phyloP scores from a whole-genome alignment of 768 basidiomycete genomes.

The Trametes cubensis region DNA sequence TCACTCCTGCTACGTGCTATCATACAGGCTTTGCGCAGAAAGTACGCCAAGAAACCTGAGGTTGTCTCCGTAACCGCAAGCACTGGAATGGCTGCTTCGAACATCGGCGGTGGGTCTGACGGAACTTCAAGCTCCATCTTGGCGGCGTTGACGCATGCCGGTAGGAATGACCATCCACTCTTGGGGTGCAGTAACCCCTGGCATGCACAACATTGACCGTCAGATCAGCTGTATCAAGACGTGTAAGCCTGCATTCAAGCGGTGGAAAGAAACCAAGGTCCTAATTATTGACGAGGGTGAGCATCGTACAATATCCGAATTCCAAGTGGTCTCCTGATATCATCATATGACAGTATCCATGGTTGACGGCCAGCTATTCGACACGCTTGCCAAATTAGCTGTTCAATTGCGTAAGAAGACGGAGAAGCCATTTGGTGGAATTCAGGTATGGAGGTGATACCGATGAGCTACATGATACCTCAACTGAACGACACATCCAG shows the following conservation, averaged over 20 bases:
- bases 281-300: conserved; percentile 69
- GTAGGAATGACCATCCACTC: conserved; percentile 63
- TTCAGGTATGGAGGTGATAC: conserved; percentile 51
- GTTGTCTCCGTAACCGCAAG: conserved; percentile 60
- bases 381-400: conserved; percentile 59
- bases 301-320: conserved; percentile 11
- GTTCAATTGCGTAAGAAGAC: conserved; percentile 52
- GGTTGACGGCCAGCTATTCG: conserved; percentile 65
- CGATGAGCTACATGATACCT: background rate
- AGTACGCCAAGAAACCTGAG: conserved; percentile 46
- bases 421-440: conserved; percentile 61
- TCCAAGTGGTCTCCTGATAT: background rate
- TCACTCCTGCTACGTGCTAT: conserved; percentile 61
- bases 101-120: conserved; percentile 57
- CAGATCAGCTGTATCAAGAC: conserved; percentile 53
- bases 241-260: conserved; percentile 54
- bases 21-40: conserved; percentile 52
- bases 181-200: conserved; percentile 62
- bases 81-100: conserved; percentile 68
- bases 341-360: conserved; percentile 57
- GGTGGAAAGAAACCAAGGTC: conserved; percentile 61
- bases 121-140: conserved; percentile 13
- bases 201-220: conserved; percentile 45
- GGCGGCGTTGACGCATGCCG: conserved; percentile 5
- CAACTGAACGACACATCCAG: conserved; percentile 27